These are phyloP conservation scores for Arthrobotrys megalospora DNA, from an alignment of 2,329 filamentous ascomycete species.

Conservation along the genomic window DNA sequence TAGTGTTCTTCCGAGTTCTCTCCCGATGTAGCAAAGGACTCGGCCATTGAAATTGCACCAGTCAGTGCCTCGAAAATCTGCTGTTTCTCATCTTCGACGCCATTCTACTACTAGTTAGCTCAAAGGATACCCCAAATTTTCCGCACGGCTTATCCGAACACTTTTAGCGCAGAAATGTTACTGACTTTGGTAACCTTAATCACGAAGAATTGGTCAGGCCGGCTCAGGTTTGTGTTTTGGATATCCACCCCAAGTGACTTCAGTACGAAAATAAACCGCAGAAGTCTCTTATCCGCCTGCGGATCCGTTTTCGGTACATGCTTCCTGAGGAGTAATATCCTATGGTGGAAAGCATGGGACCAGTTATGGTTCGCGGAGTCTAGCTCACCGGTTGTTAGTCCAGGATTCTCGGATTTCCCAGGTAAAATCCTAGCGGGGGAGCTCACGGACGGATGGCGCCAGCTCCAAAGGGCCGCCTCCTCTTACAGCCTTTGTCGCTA, in stretches of 20 bases:
- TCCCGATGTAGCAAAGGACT: slow-evolving; percentile 39
- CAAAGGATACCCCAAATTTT: slow-evolving; percentile 30
- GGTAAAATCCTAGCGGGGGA: background rate
- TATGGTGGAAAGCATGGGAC: slow-evolving; percentile 51
- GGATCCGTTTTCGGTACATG: slow-evolving; percentile 55
- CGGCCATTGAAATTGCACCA: slow-evolving; percentile 60
- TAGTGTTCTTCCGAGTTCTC: slow-evolving; percentile 56
- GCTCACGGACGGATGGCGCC: slow-evolving; percentile 54
- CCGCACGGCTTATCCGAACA: slow-evolving; percentile 10
- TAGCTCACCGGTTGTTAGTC: slow-evolving; percentile 20
- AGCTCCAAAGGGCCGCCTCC: slow-evolving; percentile 58
- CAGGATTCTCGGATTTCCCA: background rate
- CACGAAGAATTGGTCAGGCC: slow-evolving; percentile 53
- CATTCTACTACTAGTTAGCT: slow-evolving; percentile 54
- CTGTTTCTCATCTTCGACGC: slow-evolving; percentile 55
- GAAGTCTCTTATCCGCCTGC: slow-evolving; percentile 39
- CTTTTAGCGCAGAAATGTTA: slow-evolving; percentile 14
- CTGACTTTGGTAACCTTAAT: slow-evolving; percentile 53
- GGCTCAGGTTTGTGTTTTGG: slow-evolving; percentile 54
- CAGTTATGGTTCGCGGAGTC: slow-evolving; percentile 53
- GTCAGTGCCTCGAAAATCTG: slow-evolving; percentile 45
- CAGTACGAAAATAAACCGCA: slow-evolving; percentile 58
- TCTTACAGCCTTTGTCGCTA: slow-evolving; percentile 39
- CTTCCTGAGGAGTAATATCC: slow-evolving; percentile 53
- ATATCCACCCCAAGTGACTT: slow-evolving; percentile 52